A percentile compares a stretch with the other conserved stretches of the same genome.
These are phyloP conservation scores for Phytophthora europaea DNA, from an alignment of 352 stramenopile genomes.

Conservation along the genomic window DNA sequence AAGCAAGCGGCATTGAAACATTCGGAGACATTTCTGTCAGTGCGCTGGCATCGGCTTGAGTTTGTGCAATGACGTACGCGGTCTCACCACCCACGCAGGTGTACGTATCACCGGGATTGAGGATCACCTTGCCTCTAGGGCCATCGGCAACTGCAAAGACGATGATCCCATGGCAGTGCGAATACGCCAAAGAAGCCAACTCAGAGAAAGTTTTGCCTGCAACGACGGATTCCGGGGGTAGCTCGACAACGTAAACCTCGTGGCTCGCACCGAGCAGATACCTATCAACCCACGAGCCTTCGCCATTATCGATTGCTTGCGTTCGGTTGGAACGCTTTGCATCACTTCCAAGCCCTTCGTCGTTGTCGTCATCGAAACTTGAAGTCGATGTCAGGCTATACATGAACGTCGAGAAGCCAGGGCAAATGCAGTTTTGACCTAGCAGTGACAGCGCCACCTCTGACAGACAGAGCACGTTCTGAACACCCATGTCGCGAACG, in stretches of 20 bases:
- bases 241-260: slow-evolving; percentile 80
- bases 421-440: slow-evolving; percentile 89
- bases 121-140: slow-evolving; percentile 58
- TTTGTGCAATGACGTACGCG: slow-evolving; percentile 82
- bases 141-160: slow-evolving; percentile 71
- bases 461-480: slow-evolving; percentile 84
- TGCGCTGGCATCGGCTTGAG: slow-evolving; percentile 45
- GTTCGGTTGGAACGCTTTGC: slow-evolving; percentile 37
- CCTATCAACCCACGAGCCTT: slow-evolving; percentile 72
- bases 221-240: slow-evolving; percentile 64
- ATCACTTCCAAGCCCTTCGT: slow-evolving; percentile 46
- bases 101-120: slow-evolving; percentile 87
- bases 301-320: slow-evolving; percentile 37
- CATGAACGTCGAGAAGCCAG: slow-evolving; percentile 89
- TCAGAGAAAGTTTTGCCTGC: slow-evolving; percentile 83
- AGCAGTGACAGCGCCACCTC: slow-evolving; percentile 85
- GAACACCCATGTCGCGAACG: slow-evolving; percentile 78
- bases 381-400: slow-evolving; percentile 89
- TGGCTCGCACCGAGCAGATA: slow-evolving; percentile 83
- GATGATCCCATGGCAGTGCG: slow-evolving; percentile 79
- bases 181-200: slow-evolving; percentile 81
- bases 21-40: slow-evolving; percentile 41
- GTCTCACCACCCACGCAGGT: slow-evolving; percentile 72
- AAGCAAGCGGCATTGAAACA: slow-evolving; percentile 41
- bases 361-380: slow-evolving; percentile 61